Base-by-base conservation (phyloP, 208 protist species). In the Trypanosoma conorhini region DNA sequence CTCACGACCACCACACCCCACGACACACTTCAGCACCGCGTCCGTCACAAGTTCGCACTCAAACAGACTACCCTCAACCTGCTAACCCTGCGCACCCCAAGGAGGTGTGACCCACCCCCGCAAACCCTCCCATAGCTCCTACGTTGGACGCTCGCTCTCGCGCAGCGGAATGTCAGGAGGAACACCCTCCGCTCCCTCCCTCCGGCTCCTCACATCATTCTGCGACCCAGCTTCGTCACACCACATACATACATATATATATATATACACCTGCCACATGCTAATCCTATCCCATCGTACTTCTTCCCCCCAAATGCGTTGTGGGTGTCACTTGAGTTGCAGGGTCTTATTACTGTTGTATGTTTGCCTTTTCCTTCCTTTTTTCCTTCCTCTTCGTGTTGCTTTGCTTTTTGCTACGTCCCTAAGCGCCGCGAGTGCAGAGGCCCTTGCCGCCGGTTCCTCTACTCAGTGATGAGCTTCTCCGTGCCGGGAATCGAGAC, bases 401-500 rank as follows among this genome's bases (percentile, higher is more conserved):
- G 2, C 26, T 17, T 54, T 67, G 13, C 2, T 67, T 46, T 40
- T 58, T 54, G 21, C 63, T 33, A 67, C 22, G 22, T 54, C 50
- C 50, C 50, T 54, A 54, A 54, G 22, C 50, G 9, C 50, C 9
- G 26, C 50, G 50, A 12, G 3, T 54, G 50, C 50, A 54, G 4
- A 54, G 22, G 50, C n/a, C 50, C 1, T 26, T n/a, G n/a, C 50
- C 42, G 1, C 4, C 1, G 5, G 0, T 26, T 35, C 30, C 26
- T 54, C 52, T 82, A 80, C 72, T 87, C 72, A 9, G 74, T 81
- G 46, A 92, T 79, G 58, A 86, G 82, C 72, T 92, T 94, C 83
- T 94, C 89, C 3, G 86, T 80, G 13, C 89, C 89, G 50, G 89
- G 89, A 59, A 94, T 94, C n/a, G 89, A 94, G 57, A 94, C 84